Evolutionary conservation across 2,329 filamentous ascomycete species (phyloP), one percentile per base, ranked within the genome.

Genomic region (Trichoderma guizhouense): DNA sequence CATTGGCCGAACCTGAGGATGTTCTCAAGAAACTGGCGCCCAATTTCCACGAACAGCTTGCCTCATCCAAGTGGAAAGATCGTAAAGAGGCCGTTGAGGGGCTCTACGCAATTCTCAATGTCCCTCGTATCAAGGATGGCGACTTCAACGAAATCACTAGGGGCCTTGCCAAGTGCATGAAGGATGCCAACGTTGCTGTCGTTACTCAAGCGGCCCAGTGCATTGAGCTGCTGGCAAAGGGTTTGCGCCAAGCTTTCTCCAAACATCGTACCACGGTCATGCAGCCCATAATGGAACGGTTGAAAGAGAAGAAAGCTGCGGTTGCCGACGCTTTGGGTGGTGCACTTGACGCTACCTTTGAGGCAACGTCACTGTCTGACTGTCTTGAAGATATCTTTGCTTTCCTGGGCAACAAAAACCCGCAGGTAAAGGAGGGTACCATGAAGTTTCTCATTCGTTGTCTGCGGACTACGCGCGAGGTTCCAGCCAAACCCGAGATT

Each of bases 1-100:
- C 95, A 78, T 83, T 96, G 53, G 91, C 93, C 43, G 95, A 97
- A 79, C 93, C 95, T 0, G 91, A 98, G 72, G 94, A 99, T 79
- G 90, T 98, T 1, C 82, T 93, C 71, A 87, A 92, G 47, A 96
- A 95, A 76, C 86, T 98, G 3, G 92, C 95, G 0, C 89, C 90
- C 51, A 91, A 94, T 79, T 95, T 98, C 75, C 87, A 89, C 75
- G 96, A 99, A 26, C 90, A 92, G 72, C 84, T 99, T 34, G 91
- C 88, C 0, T 98, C 95, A 11, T 91, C 95, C 0, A 99, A 99
- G 80, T 99, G 96, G 96, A 99, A 99, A 80, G 97, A 99, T 76
- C 88, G 96, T 73, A 99, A 99, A 82, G 96, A 99, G 76, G 93
- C 93, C 0, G 86, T 98, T 3, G 96, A 99, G 73, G 93, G 89